Evolutionary conservation across 164 flowering plant species (phyloP).

Genomic region (Kalanchoe fedtschenkoi): DNA sequence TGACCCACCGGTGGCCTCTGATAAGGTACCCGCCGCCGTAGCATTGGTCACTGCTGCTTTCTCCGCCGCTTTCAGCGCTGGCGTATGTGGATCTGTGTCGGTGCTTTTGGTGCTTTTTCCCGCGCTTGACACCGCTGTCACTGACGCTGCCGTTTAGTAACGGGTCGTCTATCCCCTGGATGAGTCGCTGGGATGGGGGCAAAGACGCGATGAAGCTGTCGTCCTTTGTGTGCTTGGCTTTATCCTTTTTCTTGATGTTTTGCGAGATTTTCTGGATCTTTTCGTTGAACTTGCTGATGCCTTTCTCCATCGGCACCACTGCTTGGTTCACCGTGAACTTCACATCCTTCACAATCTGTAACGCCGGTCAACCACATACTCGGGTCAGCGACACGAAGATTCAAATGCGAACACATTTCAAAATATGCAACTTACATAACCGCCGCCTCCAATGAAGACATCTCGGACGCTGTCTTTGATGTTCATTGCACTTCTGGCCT

Average conservation of each 20-base stretch:
- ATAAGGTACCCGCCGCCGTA: too few relatives aligned
- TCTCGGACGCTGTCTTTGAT: conserved; percentile 85
- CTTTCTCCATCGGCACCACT: conserved; percentile 87
- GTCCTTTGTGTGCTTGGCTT: conserved; percentile 54
- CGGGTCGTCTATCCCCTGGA: conserved; percentile 95
- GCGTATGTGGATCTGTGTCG: background rate
- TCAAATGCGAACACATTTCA: background rate
- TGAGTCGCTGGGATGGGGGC: conserved; percentile 40
- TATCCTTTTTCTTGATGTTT: conserved; percentile 70
- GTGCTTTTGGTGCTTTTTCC: conserved; percentile 53
- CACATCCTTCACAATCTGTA: conserved; percentile 88
- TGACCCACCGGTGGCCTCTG: too few relatives aligned
- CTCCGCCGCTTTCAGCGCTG: background rate
- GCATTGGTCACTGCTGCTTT: background rate
- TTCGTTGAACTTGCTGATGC: conserved; percentile 67
- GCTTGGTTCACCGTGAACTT: conserved; percentile 88
- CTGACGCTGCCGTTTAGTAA: conserved; percentile 76
- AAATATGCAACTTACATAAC: conserved; percentile 47
- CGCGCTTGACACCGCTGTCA: conserved; percentile 56
- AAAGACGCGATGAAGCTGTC: conserved; percentile 53
- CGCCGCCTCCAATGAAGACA: conserved; percentile 87
- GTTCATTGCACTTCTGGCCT: conserved; percentile 56
- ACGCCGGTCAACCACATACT: background rate
- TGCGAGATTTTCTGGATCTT: conserved; percentile 73
- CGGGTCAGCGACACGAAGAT: background rate